Conservation (phyloP, 1,284 basidiomycete genomes). For the Peniophora sp. region DNA sequence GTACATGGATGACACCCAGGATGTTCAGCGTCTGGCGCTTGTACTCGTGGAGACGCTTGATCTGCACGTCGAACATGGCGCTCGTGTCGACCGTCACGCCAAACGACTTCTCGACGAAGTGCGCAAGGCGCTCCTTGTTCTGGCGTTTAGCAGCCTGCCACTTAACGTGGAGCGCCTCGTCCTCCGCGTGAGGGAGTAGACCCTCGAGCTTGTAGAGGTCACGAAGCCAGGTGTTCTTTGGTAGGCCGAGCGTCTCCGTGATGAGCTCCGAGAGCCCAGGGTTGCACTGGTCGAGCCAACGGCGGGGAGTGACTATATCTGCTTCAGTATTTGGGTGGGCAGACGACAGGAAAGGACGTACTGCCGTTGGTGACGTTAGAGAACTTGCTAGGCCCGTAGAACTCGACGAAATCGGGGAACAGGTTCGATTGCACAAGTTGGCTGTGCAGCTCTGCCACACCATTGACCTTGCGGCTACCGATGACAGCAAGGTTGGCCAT, state of each 20-base stretch:
- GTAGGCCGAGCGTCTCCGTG: constrained; percentile 69
- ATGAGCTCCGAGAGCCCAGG: constrained; percentile 79
- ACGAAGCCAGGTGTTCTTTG: constrained; percentile 75
- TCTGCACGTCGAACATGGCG: constrained; percentile 89
- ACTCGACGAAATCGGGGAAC: constrained; percentile 88
- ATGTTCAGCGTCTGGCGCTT: constrained; percentile 88
- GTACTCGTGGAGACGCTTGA: constrained; percentile 87
- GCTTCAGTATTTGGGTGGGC: constrained; percentile 1
- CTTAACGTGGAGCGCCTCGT: constrained; percentile 64
- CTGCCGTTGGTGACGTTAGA: constrained; percentile 83
- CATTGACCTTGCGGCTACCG: constrained; percentile 85
- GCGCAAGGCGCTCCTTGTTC: constrained; percentile 81
- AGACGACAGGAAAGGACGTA: constrained; percentile 32
- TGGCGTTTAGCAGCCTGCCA: constrained; percentile 82
- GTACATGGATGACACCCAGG: constrained; percentile 77
- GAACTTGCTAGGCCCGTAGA: constrained; percentile 75
- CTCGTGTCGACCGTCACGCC: constrained; percentile 71
- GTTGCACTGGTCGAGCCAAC: constrained; percentile 94
- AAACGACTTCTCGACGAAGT: constrained; percentile 67
- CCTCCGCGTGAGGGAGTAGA: constrained; percentile 58
- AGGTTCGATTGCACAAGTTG: constrained; percentile 74
- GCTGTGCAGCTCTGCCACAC: constrained; percentile 87
- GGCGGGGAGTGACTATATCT: constrained; percentile 63
- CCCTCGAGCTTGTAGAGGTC: constrained; percentile 67
- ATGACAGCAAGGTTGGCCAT: constrained; percentile 84